Conservation (phyloP, 176 grass and related monocot genomes). For the Musa itinerans region DNA sequence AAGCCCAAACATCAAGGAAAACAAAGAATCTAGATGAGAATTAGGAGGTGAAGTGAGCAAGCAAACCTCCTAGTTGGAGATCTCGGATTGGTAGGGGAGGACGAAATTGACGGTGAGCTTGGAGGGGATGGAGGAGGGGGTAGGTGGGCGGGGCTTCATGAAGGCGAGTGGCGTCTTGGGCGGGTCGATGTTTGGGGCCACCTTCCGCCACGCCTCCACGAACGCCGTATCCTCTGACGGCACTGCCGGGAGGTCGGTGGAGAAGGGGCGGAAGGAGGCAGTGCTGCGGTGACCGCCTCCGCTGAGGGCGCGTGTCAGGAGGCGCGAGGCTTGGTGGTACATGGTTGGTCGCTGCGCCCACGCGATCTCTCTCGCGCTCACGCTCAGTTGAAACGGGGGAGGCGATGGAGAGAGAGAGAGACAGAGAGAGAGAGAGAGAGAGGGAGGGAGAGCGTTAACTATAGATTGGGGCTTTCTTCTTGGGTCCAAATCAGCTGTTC, state of each 20-base stretch:
- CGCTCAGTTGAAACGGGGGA: neutral
- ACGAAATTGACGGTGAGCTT: slow-evolving; percentile 22
- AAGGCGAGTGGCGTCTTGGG: slow-evolving; percentile 15
- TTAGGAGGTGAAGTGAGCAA: neutral
- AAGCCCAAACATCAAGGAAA: neutral
- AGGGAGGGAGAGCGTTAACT: too few species aligned
- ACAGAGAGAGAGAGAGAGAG: neutral
- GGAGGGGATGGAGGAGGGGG: slow-evolving; percentile 10
- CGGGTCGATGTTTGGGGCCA: slow-evolving; percentile 15
- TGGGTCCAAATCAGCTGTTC: too few species aligned
- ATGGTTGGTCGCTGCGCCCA: neutral
- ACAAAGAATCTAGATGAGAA: neutral
- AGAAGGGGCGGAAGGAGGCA: neutral
- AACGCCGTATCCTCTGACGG: slow-evolving; percentile 9
- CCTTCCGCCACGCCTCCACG: slow-evolving; percentile 19
- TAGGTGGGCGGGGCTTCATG: slow-evolving; percentile 10
- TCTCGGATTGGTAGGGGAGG: slow-evolving; percentile 17
- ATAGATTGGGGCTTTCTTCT: too few species aligned
- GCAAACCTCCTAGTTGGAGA: slow-evolving; percentile 16
- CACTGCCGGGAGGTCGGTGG: slow-evolving; percentile 8
- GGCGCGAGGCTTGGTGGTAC: slow-evolving; percentile 12
- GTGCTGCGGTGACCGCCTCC: neutral
- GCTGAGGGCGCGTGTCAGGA: neutral
- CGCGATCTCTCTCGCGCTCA: neutral
- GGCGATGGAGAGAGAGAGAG: neutral